Percentiles rank a stretch among this genome's conserved stretches.
phyloP scores from a whole-genome alignment of 2,329 filamentous ascomycete species.

The Lecanicillium sp. region DNA sequence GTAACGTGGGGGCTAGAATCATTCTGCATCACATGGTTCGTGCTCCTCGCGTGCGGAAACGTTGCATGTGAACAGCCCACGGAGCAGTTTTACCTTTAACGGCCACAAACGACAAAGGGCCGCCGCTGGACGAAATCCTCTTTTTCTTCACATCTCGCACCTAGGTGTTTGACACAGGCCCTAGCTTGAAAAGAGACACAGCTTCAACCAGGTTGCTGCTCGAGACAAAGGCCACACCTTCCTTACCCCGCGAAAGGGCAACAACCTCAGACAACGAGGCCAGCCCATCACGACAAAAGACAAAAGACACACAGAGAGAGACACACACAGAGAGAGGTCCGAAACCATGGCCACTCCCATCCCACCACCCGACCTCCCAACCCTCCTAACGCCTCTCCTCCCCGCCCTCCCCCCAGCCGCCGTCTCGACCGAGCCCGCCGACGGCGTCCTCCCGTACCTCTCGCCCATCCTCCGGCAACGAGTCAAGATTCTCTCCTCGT shows the following conservation, averaged over 20 bases:
- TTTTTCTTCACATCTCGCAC: too few species aligned
- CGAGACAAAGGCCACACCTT: too few species aligned
- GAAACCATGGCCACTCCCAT: constrained; percentile 20
- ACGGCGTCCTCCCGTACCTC: constrained; percentile 50
- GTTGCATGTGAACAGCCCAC: constrained; percentile 7
- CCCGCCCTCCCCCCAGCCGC: constrained; percentile 52
- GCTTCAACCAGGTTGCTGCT: too few species aligned
- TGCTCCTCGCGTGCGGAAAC: not conserved
- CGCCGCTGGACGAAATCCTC: too few species aligned
- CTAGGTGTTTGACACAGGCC: too few species aligned
- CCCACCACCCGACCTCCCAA: constrained; percentile 36
- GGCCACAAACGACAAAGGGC: not conserved
- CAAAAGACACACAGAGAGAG: too few species aligned
- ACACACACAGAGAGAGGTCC: too few species aligned
- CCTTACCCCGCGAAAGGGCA: too few species aligned
- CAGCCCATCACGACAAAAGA: too few species aligned
- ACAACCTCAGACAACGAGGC: too few species aligned
- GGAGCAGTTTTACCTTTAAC: not conserved
- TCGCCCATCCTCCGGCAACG: constrained; percentile 60
- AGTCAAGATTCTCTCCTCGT: constrained; percentile 55
- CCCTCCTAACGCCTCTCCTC: constrained; percentile 48
- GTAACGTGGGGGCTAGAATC: not conserved
- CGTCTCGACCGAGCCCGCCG: constrained; percentile 48
- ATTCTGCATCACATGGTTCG: constrained; percentile 6
- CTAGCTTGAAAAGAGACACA: too few species aligned